A percentile compares a stretch with the other conserved stretches of the same genome.
Conservation (phyloP, 1,284 basidiomycete genomes). For the Inonotus obliquus region DNA sequence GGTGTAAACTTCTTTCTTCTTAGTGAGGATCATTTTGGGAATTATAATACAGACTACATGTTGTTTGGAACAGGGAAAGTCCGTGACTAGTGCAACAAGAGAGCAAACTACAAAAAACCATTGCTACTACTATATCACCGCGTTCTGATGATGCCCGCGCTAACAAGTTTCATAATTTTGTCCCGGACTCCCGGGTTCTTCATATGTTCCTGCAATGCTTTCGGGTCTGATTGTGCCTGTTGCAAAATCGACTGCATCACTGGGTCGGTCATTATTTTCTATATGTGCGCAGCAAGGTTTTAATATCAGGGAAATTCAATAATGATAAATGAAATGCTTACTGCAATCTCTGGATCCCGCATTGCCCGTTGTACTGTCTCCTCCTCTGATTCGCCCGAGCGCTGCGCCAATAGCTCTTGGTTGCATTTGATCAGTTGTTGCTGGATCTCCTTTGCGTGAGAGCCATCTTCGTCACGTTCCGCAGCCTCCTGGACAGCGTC, state of each 20-base stretch:
- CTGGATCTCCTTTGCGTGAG: slow-evolving; percentile 80
- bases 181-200: slow-evolving; percentile 83
- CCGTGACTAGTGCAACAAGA: neutral
- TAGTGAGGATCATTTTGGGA: neutral
- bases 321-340: slow-evolving; percentile 36
- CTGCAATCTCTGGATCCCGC: slow-evolving; percentile 94
- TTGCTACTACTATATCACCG: slow-evolving; percentile 37
- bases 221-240: slow-evolving; percentile 89
- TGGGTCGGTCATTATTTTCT: slow-evolving; percentile 83
- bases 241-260: slow-evolving; percentile 93
- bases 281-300: slow-evolving; percentile 11
- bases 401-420: slow-evolving; percentile 75
- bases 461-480: slow-evolving; percentile 70
- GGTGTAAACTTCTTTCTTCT: neutral
- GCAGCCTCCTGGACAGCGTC: slow-evolving; percentile 74
- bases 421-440: slow-evolving; percentile 78
- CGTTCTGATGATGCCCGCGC: slow-evolving; percentile 87
- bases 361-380: slow-evolving; percentile 92
- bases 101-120: neutral
- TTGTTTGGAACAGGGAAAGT: neutral
- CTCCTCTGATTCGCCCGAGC: slow-evolving; percentile 88
- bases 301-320: neutral
- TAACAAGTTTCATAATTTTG: slow-evolving; percentile 92
- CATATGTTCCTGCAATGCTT: slow-evolving; percentile 94
- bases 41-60: neutral